phyloP scores from a whole-genome alignment of 2,329 filamentous ascomycete species.

The Ascochyta fabae region DNA sequence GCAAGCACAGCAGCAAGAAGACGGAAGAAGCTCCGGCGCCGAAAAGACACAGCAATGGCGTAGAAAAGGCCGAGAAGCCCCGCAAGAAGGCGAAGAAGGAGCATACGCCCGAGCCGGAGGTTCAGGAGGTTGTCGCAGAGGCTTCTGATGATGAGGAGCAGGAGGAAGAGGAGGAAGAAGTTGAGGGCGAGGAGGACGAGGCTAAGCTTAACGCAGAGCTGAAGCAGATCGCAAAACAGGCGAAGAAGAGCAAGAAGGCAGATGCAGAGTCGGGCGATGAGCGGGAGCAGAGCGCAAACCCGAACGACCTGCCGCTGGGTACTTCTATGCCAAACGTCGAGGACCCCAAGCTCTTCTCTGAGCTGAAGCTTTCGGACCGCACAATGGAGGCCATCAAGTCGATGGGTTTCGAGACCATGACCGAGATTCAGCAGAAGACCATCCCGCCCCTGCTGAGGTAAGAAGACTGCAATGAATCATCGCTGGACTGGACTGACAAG shows the following conservation, averaged over 20 bases:
- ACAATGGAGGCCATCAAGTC: constrained; percentile 86
- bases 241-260: constrained; percentile 35
- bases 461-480: background rate
- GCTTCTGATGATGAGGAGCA: constrained; percentile 39
- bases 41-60: constrained; percentile 42
- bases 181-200: constrained; percentile 41
- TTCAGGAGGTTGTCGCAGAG: constrained; percentile 26
- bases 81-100: constrained; percentile 52
- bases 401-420: constrained; percentile 97
- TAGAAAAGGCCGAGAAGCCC: constrained; percentile 46
- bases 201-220: constrained; percentile 44
- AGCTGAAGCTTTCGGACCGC: constrained; percentile 85
- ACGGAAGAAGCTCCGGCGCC: constrained; percentile 34
- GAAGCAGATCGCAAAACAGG: constrained; percentile 40
- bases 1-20: constrained; percentile 53
- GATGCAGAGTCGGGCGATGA: constrained; percentile 37
- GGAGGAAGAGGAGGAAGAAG: constrained; percentile 39
- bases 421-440: constrained; percentile 85
- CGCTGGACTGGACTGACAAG: background rate
- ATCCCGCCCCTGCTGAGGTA: constrained; percentile 83
- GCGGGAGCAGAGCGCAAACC: constrained; percentile 32
- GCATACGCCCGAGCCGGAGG: constrained; percentile 41
- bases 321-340: constrained; percentile 66
- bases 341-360: constrained; percentile 74
- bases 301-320: constrained; percentile 61